A percentile compares a stretch with the other conserved stretches of the same genome.
phyloP scores from a whole-genome alignment of 768 basidiomycete species.

The Tricholoma saponaceum region DNA sequence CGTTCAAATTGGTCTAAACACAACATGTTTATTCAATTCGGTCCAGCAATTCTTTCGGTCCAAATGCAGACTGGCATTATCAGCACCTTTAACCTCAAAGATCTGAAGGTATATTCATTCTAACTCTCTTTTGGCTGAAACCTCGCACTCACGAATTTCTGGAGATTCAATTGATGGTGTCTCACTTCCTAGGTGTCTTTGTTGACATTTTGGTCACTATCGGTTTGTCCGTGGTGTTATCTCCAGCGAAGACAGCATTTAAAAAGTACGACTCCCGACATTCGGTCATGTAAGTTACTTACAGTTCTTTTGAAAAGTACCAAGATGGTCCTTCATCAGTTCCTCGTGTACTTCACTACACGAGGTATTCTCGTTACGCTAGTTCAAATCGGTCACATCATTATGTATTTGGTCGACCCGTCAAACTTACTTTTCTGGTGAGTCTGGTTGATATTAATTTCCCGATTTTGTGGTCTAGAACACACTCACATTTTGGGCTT shows the following conservation, averaged over 20 bases:
- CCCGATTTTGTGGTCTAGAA: background rate
- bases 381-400: conserved; percentile 8
- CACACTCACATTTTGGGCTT: background rate
- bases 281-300: background rate
- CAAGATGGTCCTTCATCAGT: background rate
- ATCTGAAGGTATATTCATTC: background rate
- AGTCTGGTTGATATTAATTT: background rate
- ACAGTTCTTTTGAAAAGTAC: background rate
- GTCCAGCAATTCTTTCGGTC: background rate
- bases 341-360: conserved; percentile 2
- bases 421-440: conserved; percentile 2
- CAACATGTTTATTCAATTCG: background rate
- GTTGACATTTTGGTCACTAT: conserved; percentile 5
- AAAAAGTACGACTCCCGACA: background rate
- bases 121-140: background rate
- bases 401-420: conserved; percentile 4
- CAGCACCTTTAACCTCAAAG: background rate
- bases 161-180: conserved; percentile 1
- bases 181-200: background rate
- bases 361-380: conserved; percentile 4
- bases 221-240: conserved; percentile 1
- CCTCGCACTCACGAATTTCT: background rate
- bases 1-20: background rate
- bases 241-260: background rate
- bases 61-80: background rate